A percentile compares a stretch with the other conserved stretches of the same genome.
Conservation (phyloP, 1,284 basidiomycete species). For the Cutaneotrichosporon cyanovorans region DNA sequence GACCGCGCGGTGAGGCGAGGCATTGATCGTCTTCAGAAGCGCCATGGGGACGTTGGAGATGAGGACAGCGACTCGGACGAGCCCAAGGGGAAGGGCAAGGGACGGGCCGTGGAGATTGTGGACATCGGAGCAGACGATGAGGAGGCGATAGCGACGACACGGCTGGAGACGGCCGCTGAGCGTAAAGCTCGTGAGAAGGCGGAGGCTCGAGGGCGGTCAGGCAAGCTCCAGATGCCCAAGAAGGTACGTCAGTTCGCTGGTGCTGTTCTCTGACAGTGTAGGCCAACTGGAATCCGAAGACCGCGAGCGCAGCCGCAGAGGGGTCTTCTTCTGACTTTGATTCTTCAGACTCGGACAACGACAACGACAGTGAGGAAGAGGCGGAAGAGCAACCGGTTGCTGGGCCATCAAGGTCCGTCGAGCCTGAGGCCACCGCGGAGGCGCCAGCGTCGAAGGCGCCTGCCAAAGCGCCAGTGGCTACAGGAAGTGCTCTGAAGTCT, state of each 20-base stretch:
- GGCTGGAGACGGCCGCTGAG: slow-evolving; percentile 30
- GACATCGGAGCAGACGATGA: slow-evolving; percentile 50
- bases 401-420: slow-evolving; percentile 9
- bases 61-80: slow-evolving; percentile 46
- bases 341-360: slow-evolving; percentile 42
- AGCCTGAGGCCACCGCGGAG: not conserved
- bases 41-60: slow-evolving; percentile 52
- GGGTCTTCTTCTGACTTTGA: slow-evolving; percentile 41
- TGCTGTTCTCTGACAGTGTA: slow-evolving; percentile 7
- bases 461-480: too few relatives aligned
- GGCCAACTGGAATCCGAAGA: slow-evolving; percentile 39
- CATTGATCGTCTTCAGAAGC: slow-evolving; percentile 53
- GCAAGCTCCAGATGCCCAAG: slow-evolving; percentile 23
- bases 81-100: slow-evolving; percentile 53
- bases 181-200: slow-evolving; percentile 18
- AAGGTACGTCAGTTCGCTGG: too few relatives aligned
- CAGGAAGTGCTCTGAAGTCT: slow-evolving; percentile 4
- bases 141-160: slow-evolving; percentile 47
- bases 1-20: slow-evolving; percentile 62
- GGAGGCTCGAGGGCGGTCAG: slow-evolving; percentile 11
- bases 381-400: slow-evolving; percentile 12
- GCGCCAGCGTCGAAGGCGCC: not conserved
- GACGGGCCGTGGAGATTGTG: slow-evolving; percentile 58
- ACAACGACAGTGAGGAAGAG: slow-evolving; percentile 24
- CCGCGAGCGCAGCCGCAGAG: slow-evolving; percentile 13